These are phyloP conservation scores for Starmera quercuum DNA, from an alignment of 805 yeast genomes.

Conservation along the genomic window DNA sequence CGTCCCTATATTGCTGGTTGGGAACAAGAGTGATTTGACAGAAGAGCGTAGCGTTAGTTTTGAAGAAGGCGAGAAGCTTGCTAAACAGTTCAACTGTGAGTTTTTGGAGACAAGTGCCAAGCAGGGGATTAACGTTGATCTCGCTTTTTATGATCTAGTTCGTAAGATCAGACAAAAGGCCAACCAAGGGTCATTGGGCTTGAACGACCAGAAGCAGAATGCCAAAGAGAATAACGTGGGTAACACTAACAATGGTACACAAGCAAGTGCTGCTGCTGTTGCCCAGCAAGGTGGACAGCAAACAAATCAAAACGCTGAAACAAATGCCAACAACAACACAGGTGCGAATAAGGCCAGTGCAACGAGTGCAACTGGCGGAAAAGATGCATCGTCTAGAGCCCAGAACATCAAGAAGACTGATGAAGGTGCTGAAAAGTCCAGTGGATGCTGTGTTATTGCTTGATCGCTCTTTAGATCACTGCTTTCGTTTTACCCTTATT, in stretches of 20 bases:
- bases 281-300: background rate
- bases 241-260: background rate
- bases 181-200: too few species aligned
- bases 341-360: background rate
- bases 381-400: background rate
- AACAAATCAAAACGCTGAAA: background rate
- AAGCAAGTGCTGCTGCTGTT: background rate
- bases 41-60: constrained; percentile 65
- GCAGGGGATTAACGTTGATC: constrained; percentile 83
- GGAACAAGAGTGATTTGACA: constrained; percentile 72
- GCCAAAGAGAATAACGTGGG: background rate
- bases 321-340: background rate
- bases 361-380: background rate
- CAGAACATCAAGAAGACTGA: constrained; percentile 1
- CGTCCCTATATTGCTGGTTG: constrained; percentile 77
- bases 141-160: constrained; percentile 65
- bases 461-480: constrained; percentile 3
- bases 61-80: constrained; percentile 57
- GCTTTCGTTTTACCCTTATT: too few species aligned
- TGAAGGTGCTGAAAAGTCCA: constrained; percentile 12
- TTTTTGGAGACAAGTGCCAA: constrained; percentile 94
- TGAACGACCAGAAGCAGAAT: too few species aligned
- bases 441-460: constrained; percentile 29
- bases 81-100: constrained; percentile 57
- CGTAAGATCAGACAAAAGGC: constrained; percentile 37